Conservation (phyloP, 202 grass and related monocot species). For the Elaeis oleifera region DNA sequence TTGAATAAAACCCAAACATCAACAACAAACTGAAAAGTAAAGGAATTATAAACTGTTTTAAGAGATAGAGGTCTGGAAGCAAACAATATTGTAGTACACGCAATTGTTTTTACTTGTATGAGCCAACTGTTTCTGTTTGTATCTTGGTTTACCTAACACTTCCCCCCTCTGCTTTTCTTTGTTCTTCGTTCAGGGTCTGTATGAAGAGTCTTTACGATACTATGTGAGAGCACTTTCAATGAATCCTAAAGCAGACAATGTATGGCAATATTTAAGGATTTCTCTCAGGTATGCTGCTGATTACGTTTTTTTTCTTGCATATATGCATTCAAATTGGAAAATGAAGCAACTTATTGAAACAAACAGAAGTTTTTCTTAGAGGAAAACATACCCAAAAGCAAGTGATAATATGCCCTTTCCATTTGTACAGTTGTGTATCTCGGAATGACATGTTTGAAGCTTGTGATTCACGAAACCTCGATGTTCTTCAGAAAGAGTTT, state of each 20-base stretch:
- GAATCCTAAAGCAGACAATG: slow-evolving; percentile 99
- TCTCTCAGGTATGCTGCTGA: slow-evolving; percentile 61
- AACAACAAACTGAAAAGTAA: too few species aligned
- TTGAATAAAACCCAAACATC: too few species aligned
- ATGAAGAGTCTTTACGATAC: slow-evolving; percentile 88
- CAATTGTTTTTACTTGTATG: too few species aligned
- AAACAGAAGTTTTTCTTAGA: slow-evolving; percentile 6
- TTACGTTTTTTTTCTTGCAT: neutral
- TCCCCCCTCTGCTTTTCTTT: slow-evolving; percentile 4
- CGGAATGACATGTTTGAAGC: slow-evolving; percentile 87
- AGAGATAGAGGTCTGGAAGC: too few species aligned
- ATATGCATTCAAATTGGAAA: slow-evolving; percentile 9
- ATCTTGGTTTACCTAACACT: neutral
- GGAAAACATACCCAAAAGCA: too few species aligned
- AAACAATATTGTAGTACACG: too few species aligned
- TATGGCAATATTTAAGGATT: slow-evolving; percentile 90
- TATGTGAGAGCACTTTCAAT: slow-evolving; percentile 93
- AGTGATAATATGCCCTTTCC: neutral
- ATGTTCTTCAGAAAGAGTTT: slow-evolving; percentile 94
- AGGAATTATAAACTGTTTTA: too few species aligned
- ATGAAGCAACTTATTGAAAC: slow-evolving; percentile 10
- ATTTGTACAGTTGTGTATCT: slow-evolving; percentile 59
- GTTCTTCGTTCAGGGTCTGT: slow-evolving; percentile 49
- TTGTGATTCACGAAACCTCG: slow-evolving; percentile 84
- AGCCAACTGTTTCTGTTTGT: neutral